phyloP scores from a whole-genome alignment of 495 filamentous ascomycete species.

The Aspergillus homomorphus region DNA sequence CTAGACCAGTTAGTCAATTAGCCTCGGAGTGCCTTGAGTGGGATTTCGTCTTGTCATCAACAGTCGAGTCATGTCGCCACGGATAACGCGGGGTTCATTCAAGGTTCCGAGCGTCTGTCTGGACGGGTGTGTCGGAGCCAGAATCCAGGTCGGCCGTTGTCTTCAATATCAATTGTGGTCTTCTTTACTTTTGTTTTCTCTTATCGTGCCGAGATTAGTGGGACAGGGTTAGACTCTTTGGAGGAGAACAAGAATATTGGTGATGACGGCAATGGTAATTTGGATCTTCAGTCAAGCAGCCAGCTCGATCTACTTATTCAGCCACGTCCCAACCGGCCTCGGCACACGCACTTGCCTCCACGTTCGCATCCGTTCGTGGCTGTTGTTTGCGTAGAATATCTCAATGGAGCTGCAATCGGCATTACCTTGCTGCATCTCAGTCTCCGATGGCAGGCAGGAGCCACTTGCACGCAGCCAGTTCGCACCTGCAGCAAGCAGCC shows the following conservation, averaged over 20 bases:
- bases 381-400: constrained; percentile 7
- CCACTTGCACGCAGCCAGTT: neutral
- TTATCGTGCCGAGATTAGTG: too few species aligned
- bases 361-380: constrained; percentile 16
- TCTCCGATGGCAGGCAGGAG: neutral
- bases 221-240: too few species aligned
- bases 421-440: neutral
- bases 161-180: neutral
- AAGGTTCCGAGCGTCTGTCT: neutral
- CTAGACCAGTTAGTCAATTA: neutral
- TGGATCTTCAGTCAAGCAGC: neutral
- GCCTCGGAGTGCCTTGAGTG: neutral
- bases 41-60: neutral
- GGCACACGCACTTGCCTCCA: constrained; percentile 17
- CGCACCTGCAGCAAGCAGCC: neutral
- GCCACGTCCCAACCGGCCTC: constrained; percentile 7
- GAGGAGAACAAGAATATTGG: neutral
- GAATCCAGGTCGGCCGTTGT: neutral
- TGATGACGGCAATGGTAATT: neutral
- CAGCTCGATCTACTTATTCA: neutral
- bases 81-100: neutral
- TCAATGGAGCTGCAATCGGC: constrained; percentile 12
- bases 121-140: neutral
- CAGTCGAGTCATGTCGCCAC: neutral
- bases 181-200: too few species aligned